Evolutionary conservation across 1,284 basidiomycete species (phyloP).

Genomic region (Moesziomyces parantarcticus): DNA sequence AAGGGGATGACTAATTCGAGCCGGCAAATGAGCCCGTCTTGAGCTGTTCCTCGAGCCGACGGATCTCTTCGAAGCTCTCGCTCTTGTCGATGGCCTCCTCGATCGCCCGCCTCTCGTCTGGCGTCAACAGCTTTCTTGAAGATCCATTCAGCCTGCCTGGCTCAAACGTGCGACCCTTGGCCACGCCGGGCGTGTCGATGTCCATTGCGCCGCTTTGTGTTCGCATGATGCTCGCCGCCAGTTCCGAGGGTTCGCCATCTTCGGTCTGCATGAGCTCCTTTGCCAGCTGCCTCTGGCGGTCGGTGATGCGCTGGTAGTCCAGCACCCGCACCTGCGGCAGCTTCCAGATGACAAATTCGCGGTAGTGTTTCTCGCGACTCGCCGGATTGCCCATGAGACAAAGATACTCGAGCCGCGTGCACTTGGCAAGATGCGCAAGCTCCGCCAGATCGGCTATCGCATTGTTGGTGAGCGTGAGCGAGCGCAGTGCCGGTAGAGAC

Average conservation of each 20-base stretch:
- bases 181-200: conserved; percentile 67
- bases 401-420: conserved; percentile 82
- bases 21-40: conserved; percentile 50
- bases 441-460: conserved; percentile 79
- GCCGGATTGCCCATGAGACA: conserved; percentile 91
- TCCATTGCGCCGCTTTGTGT: conserved; percentile 76
- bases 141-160: conserved; percentile 60
- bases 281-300: conserved; percentile 72
- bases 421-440: conserved; percentile 82
- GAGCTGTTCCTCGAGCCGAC: conserved; percentile 61
- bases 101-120: conserved; percentile 89
- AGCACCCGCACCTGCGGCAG: conserved; percentile 81
- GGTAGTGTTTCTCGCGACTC: conserved; percentile 91
- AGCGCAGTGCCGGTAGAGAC: conserved; percentile 83
- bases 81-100: conserved; percentile 90
- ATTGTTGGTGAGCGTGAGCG: conserved; percentile 71
- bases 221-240: conserved; percentile 72
- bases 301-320: conserved; percentile 95
- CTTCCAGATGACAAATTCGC: conserved; percentile 80
- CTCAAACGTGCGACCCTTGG: conserved; percentile 72
- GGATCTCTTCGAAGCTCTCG: conserved; percentile 78
- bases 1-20: background rate
- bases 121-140: conserved; percentile 83
- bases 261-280: conserved; percentile 55
- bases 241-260: conserved; percentile 51